phyloP scores from a whole-genome alignment of 2,329 filamentous ascomycete genomes.

The Trichoderma endophyticum region DNA sequence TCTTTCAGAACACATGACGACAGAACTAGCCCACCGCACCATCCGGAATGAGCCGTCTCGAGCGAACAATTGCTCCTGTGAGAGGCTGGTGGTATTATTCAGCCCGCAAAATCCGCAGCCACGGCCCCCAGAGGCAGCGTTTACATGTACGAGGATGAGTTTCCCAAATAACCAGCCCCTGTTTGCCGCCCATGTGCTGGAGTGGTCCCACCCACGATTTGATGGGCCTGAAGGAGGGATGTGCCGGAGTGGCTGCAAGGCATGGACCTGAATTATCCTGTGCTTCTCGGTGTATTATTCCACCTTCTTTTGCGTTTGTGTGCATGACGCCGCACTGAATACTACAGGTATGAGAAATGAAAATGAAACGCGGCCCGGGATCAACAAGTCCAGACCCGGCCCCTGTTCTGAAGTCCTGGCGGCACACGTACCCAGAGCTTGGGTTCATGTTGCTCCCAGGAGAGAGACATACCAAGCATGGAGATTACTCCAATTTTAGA shows the following conservation, averaged over 20 bases:
- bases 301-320: background rate
- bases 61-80: background rate
- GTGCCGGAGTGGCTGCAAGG: slow-evolving; percentile 1
- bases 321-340: background rate
- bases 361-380: slow-evolving; percentile 12
- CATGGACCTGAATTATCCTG: background rate
- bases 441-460: background rate
- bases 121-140: background rate
- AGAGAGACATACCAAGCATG: background rate
- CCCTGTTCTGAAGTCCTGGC: background rate
- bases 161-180: slow-evolving; percentile 5
- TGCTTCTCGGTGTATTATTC: background rate
- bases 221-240: background rate
- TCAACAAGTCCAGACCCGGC: background rate
- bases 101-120: slow-evolving; percentile 7
- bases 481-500: slow-evolving; percentile 20
- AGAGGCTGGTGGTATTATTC: slow-evolving; percentile 4
- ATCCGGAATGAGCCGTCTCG: slow-evolving; percentile 2
- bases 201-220: background rate
- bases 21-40: background rate
- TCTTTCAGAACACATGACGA: slow-evolving; percentile 15
- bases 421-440: background rate
- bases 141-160: background rate
- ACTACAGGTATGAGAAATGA: background rate
- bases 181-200: slow-evolving; percentile 15